Conservation (phyloP, 2,329 filamentous ascomycete genomes). For the Pestalotiopsis sp. region DNA sequence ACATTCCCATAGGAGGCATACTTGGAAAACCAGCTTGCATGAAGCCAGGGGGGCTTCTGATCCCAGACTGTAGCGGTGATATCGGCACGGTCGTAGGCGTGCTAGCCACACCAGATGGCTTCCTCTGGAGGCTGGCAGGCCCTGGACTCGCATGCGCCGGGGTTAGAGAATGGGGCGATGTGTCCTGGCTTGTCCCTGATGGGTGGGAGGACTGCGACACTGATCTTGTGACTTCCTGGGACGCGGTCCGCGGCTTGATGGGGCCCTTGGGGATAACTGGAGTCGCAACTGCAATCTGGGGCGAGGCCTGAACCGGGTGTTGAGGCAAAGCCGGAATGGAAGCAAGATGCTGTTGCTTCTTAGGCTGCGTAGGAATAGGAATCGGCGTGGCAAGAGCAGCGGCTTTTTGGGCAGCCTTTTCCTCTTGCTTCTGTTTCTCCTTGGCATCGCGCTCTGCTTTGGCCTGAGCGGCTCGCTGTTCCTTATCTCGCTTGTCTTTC, state of each 20-base stretch:
- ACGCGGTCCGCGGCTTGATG: conserved; percentile 73
- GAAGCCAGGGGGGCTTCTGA: conserved; percentile 60
- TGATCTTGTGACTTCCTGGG: conserved; percentile 75
- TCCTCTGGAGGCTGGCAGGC: conserved; percentile 64
- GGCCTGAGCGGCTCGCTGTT: conserved; percentile 43
- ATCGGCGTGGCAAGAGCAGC: conserved; percentile 37
- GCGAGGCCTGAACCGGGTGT: conserved; percentile 69
- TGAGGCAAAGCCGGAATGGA: conserved; percentile 58
- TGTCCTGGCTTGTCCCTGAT: conserved; percentile 55
- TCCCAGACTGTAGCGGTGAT: conserved; percentile 63
- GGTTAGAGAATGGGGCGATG: conserved; percentile 62
- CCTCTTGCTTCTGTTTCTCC: conserved; percentile 48
- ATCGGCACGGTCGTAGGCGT: conserved; percentile 51
- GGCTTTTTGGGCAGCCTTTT: conserved; percentile 44
- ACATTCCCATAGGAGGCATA: conserved; percentile 60
- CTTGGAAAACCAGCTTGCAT: conserved; percentile 42
- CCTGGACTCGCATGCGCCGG: conserved; percentile 68
- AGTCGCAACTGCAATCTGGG: conserved; percentile 77
- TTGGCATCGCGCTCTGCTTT: conserved; percentile 51
- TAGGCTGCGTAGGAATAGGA: conserved; percentile 42
- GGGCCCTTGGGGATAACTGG: conserved; percentile 85
- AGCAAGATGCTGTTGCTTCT: conserved; percentile 44
- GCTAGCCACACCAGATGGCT: conserved; percentile 48
- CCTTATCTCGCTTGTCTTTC: conserved; percentile 61
- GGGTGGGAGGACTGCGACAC: conserved; percentile 72